These are phyloP conservation scores for Tetrapisispora namnaoensis DNA, from an alignment of 805 yeast species.

Conservation along the genomic window DNA sequence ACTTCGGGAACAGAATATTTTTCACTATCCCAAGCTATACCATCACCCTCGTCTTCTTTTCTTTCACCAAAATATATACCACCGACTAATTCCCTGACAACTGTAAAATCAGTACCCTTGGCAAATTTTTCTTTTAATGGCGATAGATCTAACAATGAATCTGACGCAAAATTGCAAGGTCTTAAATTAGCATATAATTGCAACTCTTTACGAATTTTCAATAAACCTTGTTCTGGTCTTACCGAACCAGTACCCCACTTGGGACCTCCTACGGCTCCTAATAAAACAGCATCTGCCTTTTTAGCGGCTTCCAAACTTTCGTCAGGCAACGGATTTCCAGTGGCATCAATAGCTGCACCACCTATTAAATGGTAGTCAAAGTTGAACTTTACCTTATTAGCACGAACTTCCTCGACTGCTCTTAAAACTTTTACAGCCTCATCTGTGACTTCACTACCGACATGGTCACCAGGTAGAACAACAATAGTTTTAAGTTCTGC, in stretches of 20 bases:
- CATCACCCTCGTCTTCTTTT: constrained; percentile 79
- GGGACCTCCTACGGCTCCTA: constrained; percentile 99
- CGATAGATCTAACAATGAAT: constrained; percentile 70
- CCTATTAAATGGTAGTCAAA: constrained; percentile 85
- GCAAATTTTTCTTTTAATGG: constrained; percentile 83
- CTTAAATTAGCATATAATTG: constrained; percentile 91
- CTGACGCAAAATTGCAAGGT: constrained; percentile 90
- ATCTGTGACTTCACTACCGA: constrained; percentile 82
- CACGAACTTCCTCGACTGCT: constrained; percentile 21
- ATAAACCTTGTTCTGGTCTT: constrained; percentile 94
- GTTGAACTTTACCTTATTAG: constrained; percentile 48
- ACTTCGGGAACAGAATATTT: constrained; percentile 86
- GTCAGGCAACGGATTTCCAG: constrained; percentile 85
- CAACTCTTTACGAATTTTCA: constrained; percentile 89
- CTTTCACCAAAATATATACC: constrained; percentile 97
- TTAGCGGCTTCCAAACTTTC: constrained; percentile 76
- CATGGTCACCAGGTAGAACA: constrained; percentile 93
- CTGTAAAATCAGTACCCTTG: constrained; percentile 82
- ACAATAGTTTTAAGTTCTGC: constrained; percentile 53
- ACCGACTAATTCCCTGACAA: constrained; percentile 94
- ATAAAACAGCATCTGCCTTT: constrained; percentile 83
- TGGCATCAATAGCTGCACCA: constrained; percentile 97
- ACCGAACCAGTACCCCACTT: constrained; percentile 97
- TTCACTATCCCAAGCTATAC: constrained; percentile 90
- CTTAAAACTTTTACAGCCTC: constrained; percentile 25